Evolutionary conservation across 257 asterid genomes (phyloP).

Genomic region (Nyctanthes arbortristis): DNA sequence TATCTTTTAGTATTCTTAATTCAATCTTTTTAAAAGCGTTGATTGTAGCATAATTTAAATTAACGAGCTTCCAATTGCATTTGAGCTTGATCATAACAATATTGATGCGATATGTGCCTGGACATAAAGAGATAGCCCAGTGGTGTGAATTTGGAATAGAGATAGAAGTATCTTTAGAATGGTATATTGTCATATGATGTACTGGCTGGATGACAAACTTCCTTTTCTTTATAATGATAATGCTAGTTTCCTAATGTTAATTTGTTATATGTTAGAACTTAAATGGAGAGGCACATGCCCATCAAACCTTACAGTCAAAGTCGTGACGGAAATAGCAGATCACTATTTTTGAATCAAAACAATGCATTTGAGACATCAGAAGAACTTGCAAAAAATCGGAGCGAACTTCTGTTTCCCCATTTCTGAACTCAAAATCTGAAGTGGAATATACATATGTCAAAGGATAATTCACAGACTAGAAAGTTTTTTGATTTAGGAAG

Average conservation of each 20-base stretch:
- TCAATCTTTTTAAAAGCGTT: not conserved
- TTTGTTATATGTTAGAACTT: not conserved
- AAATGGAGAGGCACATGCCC: not conserved
- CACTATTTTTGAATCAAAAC: not conserved
- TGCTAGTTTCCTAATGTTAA: not conserved
- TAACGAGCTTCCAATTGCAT: not conserved
- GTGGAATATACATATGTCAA: not conserved
- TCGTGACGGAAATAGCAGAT: not conserved
- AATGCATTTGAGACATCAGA: not conserved
- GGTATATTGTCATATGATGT: not conserved
- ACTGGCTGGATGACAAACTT: not conserved
- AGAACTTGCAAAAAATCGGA: not conserved
- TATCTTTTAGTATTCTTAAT: not conserved
- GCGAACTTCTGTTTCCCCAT: not conserved
- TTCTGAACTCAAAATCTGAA: not conserved
- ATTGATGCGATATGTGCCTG: not conserved
- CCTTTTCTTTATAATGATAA: not conserved
- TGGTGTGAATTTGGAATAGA: not conserved
- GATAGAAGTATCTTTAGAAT: not conserved
- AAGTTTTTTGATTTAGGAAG: not conserved
- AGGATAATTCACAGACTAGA: not conserved
- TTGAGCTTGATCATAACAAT: not conserved
- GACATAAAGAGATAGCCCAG: not conserved
- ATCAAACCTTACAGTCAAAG: not conserved
- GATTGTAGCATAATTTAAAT: not conserved